A percentile compares a stretch with the other conserved stretches of the same genome.
These are phyloP conservation scores for Irpex sp. DNA, from an alignment of 1,284 basidiomycete species.

Conservation along the genomic window DNA sequence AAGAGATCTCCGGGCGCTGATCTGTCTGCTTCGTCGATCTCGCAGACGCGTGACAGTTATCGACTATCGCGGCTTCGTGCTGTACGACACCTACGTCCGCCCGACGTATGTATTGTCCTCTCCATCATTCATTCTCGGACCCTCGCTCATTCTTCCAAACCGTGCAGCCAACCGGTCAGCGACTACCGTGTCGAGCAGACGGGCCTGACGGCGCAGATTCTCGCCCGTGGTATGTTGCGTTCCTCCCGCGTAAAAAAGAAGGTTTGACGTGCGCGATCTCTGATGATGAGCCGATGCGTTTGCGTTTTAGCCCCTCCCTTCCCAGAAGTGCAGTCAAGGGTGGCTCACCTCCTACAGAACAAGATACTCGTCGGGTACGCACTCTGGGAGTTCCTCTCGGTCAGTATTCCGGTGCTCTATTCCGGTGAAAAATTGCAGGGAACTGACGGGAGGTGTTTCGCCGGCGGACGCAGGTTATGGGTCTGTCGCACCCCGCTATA, in stretches of 20 bases:
- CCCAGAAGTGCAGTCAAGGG: constrained; percentile 41
- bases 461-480: constrained; percentile 39
- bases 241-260: neutral
- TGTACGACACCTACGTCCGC: constrained; percentile 51
- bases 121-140: constrained; percentile 3
- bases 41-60: constrained; percentile 34
- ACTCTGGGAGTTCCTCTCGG: constrained; percentile 54
- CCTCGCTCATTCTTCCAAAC: neutral
- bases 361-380: constrained; percentile 55
- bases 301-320: constrained; percentile 40
- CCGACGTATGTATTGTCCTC: constrained; percentile 41
- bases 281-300: neutral
- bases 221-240: constrained; percentile 34
- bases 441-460: neutral
- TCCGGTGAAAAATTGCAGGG: neutral
- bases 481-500: constrained; percentile 47
- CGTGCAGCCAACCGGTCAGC: constrained; percentile 39
- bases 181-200: constrained; percentile 48
- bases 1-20: constrained; percentile 25
- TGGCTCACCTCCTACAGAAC: constrained; percentile 38
- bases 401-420: constrained; percentile 18
- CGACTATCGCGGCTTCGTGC: constrained; percentile 46
- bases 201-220: constrained; percentile 37
- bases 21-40: constrained; percentile 1
- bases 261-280: neutral